Base-by-base conservation (phyloP, 768 basidiomycete species). In the Austroboletus eburneus region DNA sequence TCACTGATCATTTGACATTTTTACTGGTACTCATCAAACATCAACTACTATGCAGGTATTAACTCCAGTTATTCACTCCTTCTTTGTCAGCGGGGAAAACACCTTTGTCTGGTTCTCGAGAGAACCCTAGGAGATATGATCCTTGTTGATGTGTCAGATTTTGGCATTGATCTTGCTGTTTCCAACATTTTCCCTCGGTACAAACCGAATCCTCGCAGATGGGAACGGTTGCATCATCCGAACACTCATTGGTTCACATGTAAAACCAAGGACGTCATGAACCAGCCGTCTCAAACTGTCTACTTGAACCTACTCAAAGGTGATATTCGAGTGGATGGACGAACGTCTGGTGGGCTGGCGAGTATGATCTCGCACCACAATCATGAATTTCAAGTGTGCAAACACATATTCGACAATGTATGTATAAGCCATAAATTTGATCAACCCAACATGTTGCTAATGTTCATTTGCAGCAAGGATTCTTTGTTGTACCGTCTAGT, bases 231-330 rank as follows among this genome's bases (percentile, higher is more conserved):
- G 30, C 3, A 4, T 4, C 13, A 10, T 14, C 30, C 30, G 14
- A 13, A 32, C 5, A 13, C 30, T 4, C 30, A 13, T 9, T 32
- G 30, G 30, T 13, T 32, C 13, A 3, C 4, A 14, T 32, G 30
- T 14, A 4, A 4, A 32, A 32, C 30, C 7, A 27, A 27, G 10
- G 6, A 6, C 27, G 12, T 27, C 27, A 27, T 5, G 7, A 32
- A 14, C 4, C 4, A 13, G 68, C 69, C 63, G 69, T 39, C 57
- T 73, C 17, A 69, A n/a, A n/a, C n/a, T n/a, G n/a, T n/a, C n/a
- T n/a, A n/a, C n/a, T n/a, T n/a, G n/a, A n/a, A 79, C 44, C 27
- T 78, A 1, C 49, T 77, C 3, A 53, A 63, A 14, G 76, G 75
- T 9, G 40, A 54, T 20, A 56, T 79, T 2, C 61, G 77, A n/a